Conservation (phyloP, 108 stramenopile species). For the Fragilariopsis cylindrus region DNA sequence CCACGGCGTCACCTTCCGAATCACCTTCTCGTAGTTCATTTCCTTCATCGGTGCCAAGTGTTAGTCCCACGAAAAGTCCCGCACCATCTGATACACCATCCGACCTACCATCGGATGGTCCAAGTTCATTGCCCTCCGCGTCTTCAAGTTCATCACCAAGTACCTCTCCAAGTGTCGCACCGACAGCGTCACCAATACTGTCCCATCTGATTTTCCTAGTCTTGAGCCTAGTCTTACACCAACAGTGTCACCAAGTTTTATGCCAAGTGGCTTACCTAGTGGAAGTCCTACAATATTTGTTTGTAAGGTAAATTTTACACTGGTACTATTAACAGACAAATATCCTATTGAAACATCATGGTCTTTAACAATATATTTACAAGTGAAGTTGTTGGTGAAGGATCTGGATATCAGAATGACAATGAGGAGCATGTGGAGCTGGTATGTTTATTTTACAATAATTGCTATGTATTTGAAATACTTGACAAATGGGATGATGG, state of each 20-base stretch:
- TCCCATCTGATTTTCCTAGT: neutral
- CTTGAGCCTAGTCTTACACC: neutral
- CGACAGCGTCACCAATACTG: neutral
- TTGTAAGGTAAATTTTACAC: constrained; percentile 5
- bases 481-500: constrained; percentile 15
- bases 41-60: neutral
- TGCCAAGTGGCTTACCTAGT: neutral
- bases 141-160: neutral
- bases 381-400: neutral
- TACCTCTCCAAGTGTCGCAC: neutral
- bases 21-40: neutral
- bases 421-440: neutral
- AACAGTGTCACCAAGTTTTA: neutral
- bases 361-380: neutral
- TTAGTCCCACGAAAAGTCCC: neutral
- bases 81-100: neutral
- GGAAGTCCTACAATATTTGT: neutral
- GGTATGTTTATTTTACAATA: neutral
- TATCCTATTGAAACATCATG: constrained; percentile 1
- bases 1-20: neutral
- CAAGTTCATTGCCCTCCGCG: neutral
- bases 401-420: neutral
- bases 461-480: neutral
- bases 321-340: neutral
- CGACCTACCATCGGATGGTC: neutral